Percentiles rank a stretch among this genome's conserved stretches.
phyloP scores from a whole-genome alignment of 768 basidiomycete genomes.

The Tylopilus intermedius region DNA sequence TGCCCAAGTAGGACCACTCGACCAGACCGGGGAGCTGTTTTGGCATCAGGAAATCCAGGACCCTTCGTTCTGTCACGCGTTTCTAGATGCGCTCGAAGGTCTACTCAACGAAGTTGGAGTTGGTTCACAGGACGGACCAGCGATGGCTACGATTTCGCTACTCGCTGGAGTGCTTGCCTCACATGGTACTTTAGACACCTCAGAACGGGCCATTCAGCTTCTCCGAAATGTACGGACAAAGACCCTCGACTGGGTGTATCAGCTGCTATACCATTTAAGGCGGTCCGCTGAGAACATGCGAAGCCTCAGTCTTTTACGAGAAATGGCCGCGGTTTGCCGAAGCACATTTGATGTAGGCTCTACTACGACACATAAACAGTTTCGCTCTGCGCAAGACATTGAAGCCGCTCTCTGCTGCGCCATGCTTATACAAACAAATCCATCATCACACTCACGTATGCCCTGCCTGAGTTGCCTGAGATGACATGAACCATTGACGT shows the following conservation, averaged over 20 bases:
- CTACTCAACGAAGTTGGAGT: too few species aligned
- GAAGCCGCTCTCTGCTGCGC: conserved; percentile 19
- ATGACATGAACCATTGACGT: too few species aligned
- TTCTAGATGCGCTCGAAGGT: too few species aligned
- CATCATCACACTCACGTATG: too few species aligned
- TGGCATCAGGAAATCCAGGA: too few species aligned
- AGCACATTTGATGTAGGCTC: conserved; percentile 27
- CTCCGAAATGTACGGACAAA: conserved; percentile 31
- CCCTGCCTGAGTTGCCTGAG: too few species aligned
- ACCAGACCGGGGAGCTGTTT: too few species aligned
- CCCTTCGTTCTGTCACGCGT: too few species aligned
- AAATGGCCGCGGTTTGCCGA: conserved; percentile 38
- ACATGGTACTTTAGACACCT: conserved; percentile 1
- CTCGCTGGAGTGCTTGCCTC: conserved; percentile 22
- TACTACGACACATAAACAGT: not conserved
- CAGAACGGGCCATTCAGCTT: conserved; percentile 11
- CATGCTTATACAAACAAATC: not conserved
- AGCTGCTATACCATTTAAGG: conserved; percentile 25
- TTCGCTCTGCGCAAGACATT: conserved; percentile 25
- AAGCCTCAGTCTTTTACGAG: conserved; percentile 25
- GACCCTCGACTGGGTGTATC: conserved; percentile 34
- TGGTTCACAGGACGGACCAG: conserved; percentile 14
- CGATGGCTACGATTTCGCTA: conserved; percentile 32
- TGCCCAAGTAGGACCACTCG: too few species aligned
- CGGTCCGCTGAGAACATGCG: conserved; percentile 3